A percentile compares a stretch with the other conserved stretches of the same genome.
Evolutionary conservation across 495 filamentous ascomycete species (phyloP).

Genomic region (Lasiosphaeria hispida): DNA sequence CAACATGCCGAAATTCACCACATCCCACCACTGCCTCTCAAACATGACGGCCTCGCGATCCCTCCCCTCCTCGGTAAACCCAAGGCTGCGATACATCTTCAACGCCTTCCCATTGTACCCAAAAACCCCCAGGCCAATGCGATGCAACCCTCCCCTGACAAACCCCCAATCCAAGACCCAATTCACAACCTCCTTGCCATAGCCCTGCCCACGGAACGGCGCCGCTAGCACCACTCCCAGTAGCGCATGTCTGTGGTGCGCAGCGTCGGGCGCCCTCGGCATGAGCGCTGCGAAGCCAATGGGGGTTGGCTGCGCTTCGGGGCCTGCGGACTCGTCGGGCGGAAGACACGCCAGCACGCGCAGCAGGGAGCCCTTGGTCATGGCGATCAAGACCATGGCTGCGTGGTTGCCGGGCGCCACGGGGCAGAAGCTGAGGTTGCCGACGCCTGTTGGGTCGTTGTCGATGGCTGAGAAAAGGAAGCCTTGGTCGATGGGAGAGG

Average conservation of each 20-base stretch:
- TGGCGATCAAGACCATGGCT: slow-evolving; percentile 17
- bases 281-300: slow-evolving; percentile 29
- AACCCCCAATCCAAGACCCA: slow-evolving; percentile 54
- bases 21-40: slow-evolving; percentile 46
- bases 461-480: slow-evolving; percentile 27
- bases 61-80: slow-evolving; percentile 49
- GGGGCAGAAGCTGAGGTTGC: slow-evolving; percentile 24
- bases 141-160: slow-evolving; percentile 43
- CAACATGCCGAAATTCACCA: slow-evolving; percentile 42
- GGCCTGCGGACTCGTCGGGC: neutral
- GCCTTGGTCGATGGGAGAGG: slow-evolving; percentile 25
- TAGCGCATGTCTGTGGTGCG: slow-evolving; percentile 43
- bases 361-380: slow-evolving; percentile 34
- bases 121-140: slow-evolving; percentile 40
- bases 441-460: slow-evolving; percentile 25
- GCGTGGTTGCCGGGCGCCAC: slow-evolving; percentile 23
- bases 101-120: slow-evolving; percentile 45
- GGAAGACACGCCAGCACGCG: slow-evolving; percentile 42
- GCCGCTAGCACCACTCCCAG: slow-evolving; percentile 41
- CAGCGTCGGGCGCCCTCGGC: slow-evolving; percentile 18
- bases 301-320: slow-evolving; percentile 8
- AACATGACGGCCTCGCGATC: slow-evolving; percentile 44
- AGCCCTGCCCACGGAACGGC: slow-evolving; percentile 46
- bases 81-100: slow-evolving; percentile 45
- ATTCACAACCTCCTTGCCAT: slow-evolving; percentile 51